phyloP scores from a whole-genome alignment of 371 early-diverging fungal genomes.

The Apophysomyces ossiformis region DNA sequence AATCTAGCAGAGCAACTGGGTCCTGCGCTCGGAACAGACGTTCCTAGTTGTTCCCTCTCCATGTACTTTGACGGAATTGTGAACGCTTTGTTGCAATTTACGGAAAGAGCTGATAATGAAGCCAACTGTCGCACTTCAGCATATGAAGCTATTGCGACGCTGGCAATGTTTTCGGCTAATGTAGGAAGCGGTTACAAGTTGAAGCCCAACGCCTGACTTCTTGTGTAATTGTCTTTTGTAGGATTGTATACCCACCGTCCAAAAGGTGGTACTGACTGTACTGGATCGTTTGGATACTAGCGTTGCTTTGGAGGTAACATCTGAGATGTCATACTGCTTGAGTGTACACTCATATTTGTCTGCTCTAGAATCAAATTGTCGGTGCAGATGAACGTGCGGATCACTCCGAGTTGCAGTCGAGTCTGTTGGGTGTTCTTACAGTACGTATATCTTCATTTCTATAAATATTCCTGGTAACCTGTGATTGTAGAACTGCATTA shows the following conservation, averaged over 20 bases:
- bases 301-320: slow-evolving; percentile 58
- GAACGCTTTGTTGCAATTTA: slow-evolving; percentile 74
- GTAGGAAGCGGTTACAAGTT: slow-evolving; percentile 19
- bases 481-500: slow-evolving; percentile 60
- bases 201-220: slow-evolving; percentile 18
- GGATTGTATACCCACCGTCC: slow-evolving; percentile 79
- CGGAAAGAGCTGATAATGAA: slow-evolving; percentile 73
- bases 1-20: slow-evolving; percentile 83
- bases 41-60: slow-evolving; percentile 74
- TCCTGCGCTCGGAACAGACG: slow-evolving; percentile 49
- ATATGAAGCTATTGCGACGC: slow-evolving; percentile 89
- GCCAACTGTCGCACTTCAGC: slow-evolving; percentile 87
- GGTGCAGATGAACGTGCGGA: slow-evolving; percentile 79
- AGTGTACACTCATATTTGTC: not conserved
- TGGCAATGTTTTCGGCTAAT: slow-evolving; percentile 70
- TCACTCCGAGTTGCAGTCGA: slow-evolving; percentile 87
- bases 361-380: slow-evolving; percentile 68
- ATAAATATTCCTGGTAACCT: slow-evolving; percentile 17
- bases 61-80: slow-evolving; percentile 82
- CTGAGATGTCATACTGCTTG: not conserved
- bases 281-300: slow-evolving; percentile 80
- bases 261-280: slow-evolving; percentile 70
- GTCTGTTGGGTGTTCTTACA: slow-evolving; percentile 87
- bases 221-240: slow-evolving; percentile 21
- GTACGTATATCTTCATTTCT: slow-evolving; percentile 22